Evolutionary conservation across 345 rosid species (phyloP), one percentile per base, ranked within the genome.

Genomic region (Linum usitatissimum): DNA sequence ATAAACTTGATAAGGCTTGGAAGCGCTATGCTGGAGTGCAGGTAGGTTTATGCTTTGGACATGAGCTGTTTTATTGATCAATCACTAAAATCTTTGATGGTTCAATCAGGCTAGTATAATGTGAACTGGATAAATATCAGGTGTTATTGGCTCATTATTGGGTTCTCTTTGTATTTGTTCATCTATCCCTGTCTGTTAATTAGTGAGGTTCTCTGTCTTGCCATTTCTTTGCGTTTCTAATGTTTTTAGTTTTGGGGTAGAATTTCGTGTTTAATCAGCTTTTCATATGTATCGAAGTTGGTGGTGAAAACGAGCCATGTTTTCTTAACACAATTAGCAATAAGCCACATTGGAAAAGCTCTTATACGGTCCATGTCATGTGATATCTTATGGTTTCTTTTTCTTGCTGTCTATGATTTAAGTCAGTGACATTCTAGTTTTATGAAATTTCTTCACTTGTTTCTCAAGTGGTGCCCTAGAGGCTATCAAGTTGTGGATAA

Each of bases 1-100:
- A 87, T 79, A 93, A 93, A 80, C 75, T 93, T 61, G 99, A 93
- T 74, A 90, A 93, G 82, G 99, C 96, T 57, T 93, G 99, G 97
- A 90, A 86, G 77, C 86, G 78, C 68, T 90, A 90, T 81, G 99
- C 99, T 64, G 97, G 96, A 57, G 92, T 86, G 63, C 96, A 93
- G 99, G 99, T 88, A 85, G 68, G 63, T 73, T 71, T 64, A 45
- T 64, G 59, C 64, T 64, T 71, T 57, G 38, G 28, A 8, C 59
- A 55, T 55, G 21, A 18, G 23, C 30, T 55, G 20, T 18, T 18
- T 21, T 34, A 34, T 34, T 34, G 38, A 34, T 34, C 38, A 34
- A 4, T 34, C 38, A 34, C 38, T 34, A 34, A n/a, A n/a, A 5
- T 34, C 38, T 55, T 18, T 18, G 57, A 55, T 18, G 20, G 20